Evolutionary conservation across 2,329 filamentous ascomycete genomes (phyloP).

Genomic region (Bipolaris cookei): DNA sequence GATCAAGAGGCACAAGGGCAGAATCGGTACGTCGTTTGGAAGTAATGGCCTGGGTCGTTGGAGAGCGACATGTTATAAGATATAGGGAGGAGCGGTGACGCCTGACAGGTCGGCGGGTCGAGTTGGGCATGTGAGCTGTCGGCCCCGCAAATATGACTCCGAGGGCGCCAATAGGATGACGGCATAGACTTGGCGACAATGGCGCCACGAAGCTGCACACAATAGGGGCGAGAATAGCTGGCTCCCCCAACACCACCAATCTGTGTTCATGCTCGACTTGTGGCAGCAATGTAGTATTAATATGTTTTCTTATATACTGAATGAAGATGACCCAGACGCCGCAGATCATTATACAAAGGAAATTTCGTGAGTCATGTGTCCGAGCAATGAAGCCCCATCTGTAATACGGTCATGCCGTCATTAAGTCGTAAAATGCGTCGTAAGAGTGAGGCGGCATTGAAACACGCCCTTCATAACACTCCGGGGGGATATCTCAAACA

Average conservation of each 20-base stretch:
- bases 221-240: background rate
- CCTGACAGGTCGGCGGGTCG: constrained; percentile 6
- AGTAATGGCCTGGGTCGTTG: constrained; percentile 79
- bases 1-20: constrained; percentile 1
- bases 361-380: constrained; percentile 20
- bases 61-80: constrained; percentile 43
- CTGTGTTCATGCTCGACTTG: background rate
- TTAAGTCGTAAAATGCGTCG: constrained; percentile 42
- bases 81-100: constrained; percentile 18
- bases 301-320: constrained; percentile 8
- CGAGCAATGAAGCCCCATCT: constrained; percentile 21
- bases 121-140: constrained; percentile 16
- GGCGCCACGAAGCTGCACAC: background rate
- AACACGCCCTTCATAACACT: constrained; percentile 45
- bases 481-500: constrained; percentile 40
- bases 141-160: constrained; percentile 15
- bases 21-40: constrained; percentile 82
- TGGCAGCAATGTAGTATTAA: constrained; percentile 12
- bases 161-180: background rate
- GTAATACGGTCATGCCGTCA: constrained; percentile 26
- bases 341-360: constrained; percentile 13
- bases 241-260: too few relatives aligned
- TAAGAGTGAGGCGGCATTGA: constrained; percentile 45
- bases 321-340: constrained; percentile 9
- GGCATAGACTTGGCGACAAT: background rate